Conservation (phyloP, 2,329 filamentous ascomycete genomes). For the Penicillium sp. region DNA sequence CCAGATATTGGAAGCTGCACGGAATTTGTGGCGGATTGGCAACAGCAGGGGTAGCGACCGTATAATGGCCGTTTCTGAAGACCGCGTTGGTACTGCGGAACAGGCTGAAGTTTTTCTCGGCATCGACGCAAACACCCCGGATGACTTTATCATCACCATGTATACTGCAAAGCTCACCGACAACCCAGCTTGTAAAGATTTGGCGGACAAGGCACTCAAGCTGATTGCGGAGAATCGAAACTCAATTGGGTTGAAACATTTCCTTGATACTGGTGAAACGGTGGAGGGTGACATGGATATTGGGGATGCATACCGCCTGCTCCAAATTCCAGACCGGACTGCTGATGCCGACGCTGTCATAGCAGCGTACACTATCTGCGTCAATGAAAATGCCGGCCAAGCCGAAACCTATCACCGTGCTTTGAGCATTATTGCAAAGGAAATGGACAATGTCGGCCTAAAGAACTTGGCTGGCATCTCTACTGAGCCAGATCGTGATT, state of each 20-base stretch:
- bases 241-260: slow-evolving; percentile 54
- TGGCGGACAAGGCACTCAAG: slow-evolving; percentile 55
- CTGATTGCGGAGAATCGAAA: slow-evolving; percentile 60
- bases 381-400: slow-evolving; percentile 48
- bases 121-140: slow-evolving; percentile 48
- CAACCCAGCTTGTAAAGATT: slow-evolving; percentile 48
- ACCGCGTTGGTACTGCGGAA: slow-evolving; percentile 59
- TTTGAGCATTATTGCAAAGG: slow-evolving; percentile 47
- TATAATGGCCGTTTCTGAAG: slow-evolving; percentile 58
- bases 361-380: slow-evolving; percentile 47
- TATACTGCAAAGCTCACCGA: slow-evolving; percentile 57
- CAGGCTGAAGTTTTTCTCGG: slow-evolving; percentile 64
- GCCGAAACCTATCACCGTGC: slow-evolving; percentile 47
- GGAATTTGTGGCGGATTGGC: slow-evolving; percentile 60
- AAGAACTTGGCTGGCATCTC: slow-evolving; percentile 33
- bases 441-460: slow-evolving; percentile 40
- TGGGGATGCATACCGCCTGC: slow-evolving; percentile 51
- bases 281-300: slow-evolving; percentile 54
- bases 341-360: slow-evolving; percentile 52
- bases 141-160: slow-evolving; percentile 59
- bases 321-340: slow-evolving; percentile 54
- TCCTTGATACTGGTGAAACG: slow-evolving; percentile 52
- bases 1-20: slow-evolving; percentile 52
- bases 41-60: slow-evolving; percentile 55
- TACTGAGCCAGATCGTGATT: slow-evolving; percentile 32